These are phyloP conservation scores for Russula lepida DNA, from an alignment of 768 basidiomycete genomes.

Conservation along the genomic window DNA sequence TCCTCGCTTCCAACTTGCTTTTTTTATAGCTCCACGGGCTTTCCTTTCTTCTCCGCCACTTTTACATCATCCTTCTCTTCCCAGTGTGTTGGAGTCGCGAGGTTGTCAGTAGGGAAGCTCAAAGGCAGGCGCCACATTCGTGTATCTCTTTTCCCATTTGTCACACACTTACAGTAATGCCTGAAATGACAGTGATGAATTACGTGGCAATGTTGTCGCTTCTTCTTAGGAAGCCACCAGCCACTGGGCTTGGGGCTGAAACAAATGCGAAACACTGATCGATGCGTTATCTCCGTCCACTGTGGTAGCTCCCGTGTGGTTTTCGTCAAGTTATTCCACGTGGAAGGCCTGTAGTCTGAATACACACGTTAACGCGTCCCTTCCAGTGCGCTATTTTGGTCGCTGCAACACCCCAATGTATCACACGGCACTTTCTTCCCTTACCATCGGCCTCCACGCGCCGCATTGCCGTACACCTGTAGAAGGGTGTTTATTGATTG, in stretches of 20 bases:
- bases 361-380: too few species aligned
- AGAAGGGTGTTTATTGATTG: neutral
- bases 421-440: too few species aligned
- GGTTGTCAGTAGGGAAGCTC: neutral
- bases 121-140: conserved; percentile 10
- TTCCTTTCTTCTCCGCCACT: neutral
- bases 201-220: neutral
- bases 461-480: neutral
- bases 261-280: conserved; percentile 1
- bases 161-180: neutral
- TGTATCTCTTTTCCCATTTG: conserved; percentile 3
- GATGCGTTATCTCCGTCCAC: conserved; percentile 5
- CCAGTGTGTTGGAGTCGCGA: neutral
- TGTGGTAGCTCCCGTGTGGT: neutral
- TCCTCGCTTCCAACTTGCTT: neutral
- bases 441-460: neutral
- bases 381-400: too few species aligned
- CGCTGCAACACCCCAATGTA: neutral
- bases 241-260: neutral
- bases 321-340: neutral
- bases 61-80: conserved; percentile 1
- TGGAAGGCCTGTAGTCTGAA: neutral
- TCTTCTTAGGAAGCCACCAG: neutral
- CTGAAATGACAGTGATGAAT: conserved; percentile 1
- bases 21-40: neutral